A percentile compares a stretch with the other conserved stretches of the same genome.
These are phyloP conservation scores for Ascochyta clinopodiicola DNA, from an alignment of 2,329 filamentous ascomycete species.

Conservation along the genomic window DNA sequence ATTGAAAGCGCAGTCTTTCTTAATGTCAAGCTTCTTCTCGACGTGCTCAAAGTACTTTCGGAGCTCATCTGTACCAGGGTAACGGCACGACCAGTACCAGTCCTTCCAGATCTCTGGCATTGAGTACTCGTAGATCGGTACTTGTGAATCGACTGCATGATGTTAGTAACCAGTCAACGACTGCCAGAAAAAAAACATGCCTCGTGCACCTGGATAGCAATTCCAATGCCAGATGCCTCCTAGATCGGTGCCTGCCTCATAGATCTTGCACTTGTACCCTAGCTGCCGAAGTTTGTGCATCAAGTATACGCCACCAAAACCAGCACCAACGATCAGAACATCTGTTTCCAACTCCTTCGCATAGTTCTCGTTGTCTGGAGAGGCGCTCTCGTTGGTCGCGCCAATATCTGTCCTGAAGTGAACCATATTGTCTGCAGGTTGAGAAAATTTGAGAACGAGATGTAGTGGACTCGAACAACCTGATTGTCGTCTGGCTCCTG, in stretches of 20 bases:
- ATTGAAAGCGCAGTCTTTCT: slow-evolving; percentile 64
- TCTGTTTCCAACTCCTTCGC: slow-evolving; percentile 46
- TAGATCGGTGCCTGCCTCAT: slow-evolving; percentile 50
- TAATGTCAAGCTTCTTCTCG: slow-evolving; percentile 61
- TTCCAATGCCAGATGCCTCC: slow-evolving; percentile 57
- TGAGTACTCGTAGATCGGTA: slow-evolving; percentile 57
- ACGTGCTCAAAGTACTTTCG: slow-evolving; percentile 66
- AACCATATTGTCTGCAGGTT: slow-evolving; percentile 30
- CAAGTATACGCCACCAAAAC: slow-evolving; percentile 52
- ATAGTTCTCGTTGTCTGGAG: slow-evolving; percentile 39
- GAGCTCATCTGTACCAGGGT: slow-evolving; percentile 61
- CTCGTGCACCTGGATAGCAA: slow-evolving; percentile 53
- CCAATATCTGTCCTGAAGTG: slow-evolving; percentile 43
- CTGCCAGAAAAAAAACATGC: background rate
- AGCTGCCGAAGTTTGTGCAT: slow-evolving; percentile 51
- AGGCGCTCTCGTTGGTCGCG: slow-evolving; percentile 29
- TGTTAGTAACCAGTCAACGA: background rate
- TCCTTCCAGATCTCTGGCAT: slow-evolving; percentile 58
- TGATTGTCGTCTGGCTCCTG: background rate
- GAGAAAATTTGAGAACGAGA: background rate
- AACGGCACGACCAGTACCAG: slow-evolving; percentile 64
- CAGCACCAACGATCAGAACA: slow-evolving; percentile 50
- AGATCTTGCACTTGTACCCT: slow-evolving; percentile 51
- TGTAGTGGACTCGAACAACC: background rate
- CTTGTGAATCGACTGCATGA: slow-evolving; percentile 51